Conservation (phyloP, 2,329 filamentous ascomycete genomes). For the Geosmithia flava region DNA sequence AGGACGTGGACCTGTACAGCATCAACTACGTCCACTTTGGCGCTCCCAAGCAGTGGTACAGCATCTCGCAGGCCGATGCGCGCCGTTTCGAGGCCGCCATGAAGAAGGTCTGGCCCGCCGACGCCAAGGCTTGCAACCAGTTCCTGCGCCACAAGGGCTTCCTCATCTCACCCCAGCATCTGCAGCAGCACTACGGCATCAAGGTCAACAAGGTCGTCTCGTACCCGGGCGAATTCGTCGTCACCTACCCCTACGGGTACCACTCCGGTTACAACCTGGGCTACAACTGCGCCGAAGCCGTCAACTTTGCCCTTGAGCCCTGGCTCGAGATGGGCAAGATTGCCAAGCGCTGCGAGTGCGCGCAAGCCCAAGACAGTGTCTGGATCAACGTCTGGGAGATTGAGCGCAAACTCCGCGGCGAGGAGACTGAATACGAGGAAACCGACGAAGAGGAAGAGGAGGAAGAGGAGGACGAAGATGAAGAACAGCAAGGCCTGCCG, state of each 20-base stretch:
- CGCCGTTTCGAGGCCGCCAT: conserved; percentile 88
- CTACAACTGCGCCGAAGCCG: conserved; percentile 97
- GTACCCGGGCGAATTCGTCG: conserved; percentile 94
- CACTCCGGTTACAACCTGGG: conserved; percentile 97
- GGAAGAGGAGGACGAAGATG: conserved; percentile 46
- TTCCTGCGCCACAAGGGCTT: conserved; percentile 97
- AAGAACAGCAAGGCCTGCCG: conserved; percentile 39
- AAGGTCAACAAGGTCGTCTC: conserved; percentile 94
- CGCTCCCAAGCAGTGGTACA: conserved; percentile 98
- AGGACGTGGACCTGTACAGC: conserved; percentile 97
- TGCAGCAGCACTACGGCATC: conserved; percentile 83
- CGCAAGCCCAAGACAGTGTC: conserved; percentile 88
- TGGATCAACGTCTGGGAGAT: conserved; percentile 98
- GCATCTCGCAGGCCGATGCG: conserved; percentile 91
- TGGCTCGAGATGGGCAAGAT: conserved; percentile 94
- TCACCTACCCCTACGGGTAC: conserved; percentile 97
- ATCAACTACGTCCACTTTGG: conserved; percentile 99
- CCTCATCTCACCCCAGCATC: conserved; percentile 79
- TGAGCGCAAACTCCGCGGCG: conserved; percentile 83
- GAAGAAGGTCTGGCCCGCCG: conserved; percentile 88
- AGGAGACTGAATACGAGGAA: conserved; percentile 75
- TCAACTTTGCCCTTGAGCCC: conserved; percentile 92
- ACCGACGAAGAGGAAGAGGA: conserved; percentile 61
- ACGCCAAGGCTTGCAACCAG: conserved; percentile 91
- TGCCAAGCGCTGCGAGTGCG: conserved; percentile 93